Evolutionary conservation across 805 yeast genomes (phyloP).

Genomic region (Yarrowia sp.): DNA sequence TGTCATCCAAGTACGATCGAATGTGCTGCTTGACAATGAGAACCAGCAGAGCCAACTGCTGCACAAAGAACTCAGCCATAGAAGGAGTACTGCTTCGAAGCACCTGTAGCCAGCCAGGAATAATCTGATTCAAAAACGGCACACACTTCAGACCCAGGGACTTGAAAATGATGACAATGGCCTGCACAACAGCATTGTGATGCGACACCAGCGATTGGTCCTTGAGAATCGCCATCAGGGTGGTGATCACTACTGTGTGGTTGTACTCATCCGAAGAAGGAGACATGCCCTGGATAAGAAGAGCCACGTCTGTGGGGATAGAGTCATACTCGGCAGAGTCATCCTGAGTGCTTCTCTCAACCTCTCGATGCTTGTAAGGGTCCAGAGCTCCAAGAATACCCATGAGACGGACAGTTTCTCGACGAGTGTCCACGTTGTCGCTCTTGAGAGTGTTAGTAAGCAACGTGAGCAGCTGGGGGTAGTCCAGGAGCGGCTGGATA

Average conservation of each 20-base stretch:
- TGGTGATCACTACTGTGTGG: conserved; percentile 89
- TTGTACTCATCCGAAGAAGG: conserved; percentile 89
- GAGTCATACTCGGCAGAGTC: conserved; percentile 64
- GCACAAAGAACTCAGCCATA: conserved; percentile 81
- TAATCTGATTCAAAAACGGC: conserved; percentile 78
- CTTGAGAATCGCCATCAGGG: conserved; percentile 74
- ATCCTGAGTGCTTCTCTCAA: conserved; percentile 64
- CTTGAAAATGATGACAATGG: conserved; percentile 86
- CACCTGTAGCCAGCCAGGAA: conserved; percentile 81
- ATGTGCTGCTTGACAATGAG: conserved; percentile 85
- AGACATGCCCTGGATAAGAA: conserved; percentile 89
- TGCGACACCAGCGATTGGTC: conserved; percentile 82
- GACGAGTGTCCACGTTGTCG: conserved; percentile 69
- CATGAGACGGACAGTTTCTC: conserved; percentile 83
- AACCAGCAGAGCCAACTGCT: conserved; percentile 77
- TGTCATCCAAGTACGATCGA: conserved; percentile 71
- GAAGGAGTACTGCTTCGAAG: conserved; percentile 71
- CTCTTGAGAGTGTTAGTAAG: conserved; percentile 76
- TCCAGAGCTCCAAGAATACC: conserved; percentile 96
- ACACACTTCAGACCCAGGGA: conserved; percentile 86
- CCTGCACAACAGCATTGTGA: conserved; percentile 90
- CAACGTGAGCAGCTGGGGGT: conserved; percentile 82
- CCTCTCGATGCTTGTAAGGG: conserved; percentile 91
- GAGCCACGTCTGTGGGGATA: conserved; percentile 84
- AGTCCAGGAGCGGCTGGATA: conserved; percentile 85